Percentiles rank a stretch among this genome's conserved stretches.
Evolutionary conservation across 495 filamentous ascomycete genomes (phyloP).

Genomic region (Talaromyces nanjingensis): DNA sequence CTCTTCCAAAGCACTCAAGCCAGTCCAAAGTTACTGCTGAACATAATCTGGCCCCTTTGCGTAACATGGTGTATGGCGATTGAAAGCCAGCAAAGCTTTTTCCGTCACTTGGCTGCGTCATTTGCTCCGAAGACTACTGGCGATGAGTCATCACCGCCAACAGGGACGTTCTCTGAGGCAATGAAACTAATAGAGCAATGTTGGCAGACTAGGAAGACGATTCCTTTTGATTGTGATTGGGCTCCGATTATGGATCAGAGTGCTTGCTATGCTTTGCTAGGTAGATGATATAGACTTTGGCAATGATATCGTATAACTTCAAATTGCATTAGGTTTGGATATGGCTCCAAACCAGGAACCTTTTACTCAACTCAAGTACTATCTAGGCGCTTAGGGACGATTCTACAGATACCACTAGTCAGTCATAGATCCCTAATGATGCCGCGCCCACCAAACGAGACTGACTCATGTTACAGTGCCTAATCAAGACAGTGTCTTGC

Average conservation of each 20-base stretch:
- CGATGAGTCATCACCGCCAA: background rate
- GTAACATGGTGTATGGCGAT: background rate
- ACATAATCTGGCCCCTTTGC: background rate
- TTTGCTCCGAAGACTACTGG: background rate
- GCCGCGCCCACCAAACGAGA: no score
- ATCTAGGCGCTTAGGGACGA: background rate
- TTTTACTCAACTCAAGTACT: background rate
- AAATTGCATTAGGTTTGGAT: no score
- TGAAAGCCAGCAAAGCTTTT: background rate
- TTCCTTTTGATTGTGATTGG: constrained; percentile 4
- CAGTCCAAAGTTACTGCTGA: background rate
- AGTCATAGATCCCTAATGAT: no score
- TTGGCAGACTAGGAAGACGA: background rate
- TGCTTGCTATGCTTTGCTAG: constrained; percentile 7
- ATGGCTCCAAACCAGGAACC: no score
- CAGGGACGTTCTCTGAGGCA: background rate
- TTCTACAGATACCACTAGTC: no score
- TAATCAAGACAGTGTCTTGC: no score
- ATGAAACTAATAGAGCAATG: constrained; percentile 3
- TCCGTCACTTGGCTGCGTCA: background rate
- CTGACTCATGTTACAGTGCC: no score
- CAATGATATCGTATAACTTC: background rate
- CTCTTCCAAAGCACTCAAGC: background rate
- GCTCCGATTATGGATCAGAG: constrained; percentile 5
- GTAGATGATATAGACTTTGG: constrained; percentile 1